These are phyloP conservation scores for Rhizopogon sp. DNA, from an alignment of 768 basidiomycete species.

Conservation along the genomic window DNA sequence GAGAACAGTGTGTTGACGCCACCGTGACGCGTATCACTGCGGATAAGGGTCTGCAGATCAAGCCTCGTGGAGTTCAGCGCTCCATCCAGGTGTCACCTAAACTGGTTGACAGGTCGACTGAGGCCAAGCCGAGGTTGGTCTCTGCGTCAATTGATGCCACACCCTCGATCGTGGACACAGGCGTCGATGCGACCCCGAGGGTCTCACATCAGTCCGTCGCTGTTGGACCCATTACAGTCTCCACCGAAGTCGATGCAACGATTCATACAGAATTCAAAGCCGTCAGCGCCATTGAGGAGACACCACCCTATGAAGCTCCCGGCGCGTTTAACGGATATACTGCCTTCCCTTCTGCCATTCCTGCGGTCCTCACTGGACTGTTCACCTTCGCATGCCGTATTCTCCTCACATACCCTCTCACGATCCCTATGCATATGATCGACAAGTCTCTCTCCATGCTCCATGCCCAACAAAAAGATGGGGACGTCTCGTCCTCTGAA, in stretches of 20 bases:
- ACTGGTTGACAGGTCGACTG: constrained; percentile 32
- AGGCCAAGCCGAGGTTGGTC: constrained; percentile 32
- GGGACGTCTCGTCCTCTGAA: constrained; percentile 21
- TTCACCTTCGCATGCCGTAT: constrained; percentile 44
- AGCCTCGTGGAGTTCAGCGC: constrained; percentile 30
- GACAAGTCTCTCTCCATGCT: constrained; percentile 31
- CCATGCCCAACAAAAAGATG: constrained; percentile 24
- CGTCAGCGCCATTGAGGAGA: constrained; percentile 6
- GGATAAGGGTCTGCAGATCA: constrained; percentile 37
- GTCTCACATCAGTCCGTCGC: constrained; percentile 28
- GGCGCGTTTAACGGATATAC: constrained; percentile 14
- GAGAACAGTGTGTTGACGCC: constrained; percentile 49
- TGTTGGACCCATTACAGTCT: constrained; percentile 20
- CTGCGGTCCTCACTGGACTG: constrained; percentile 28
- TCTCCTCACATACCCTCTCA: constrained; percentile 45
- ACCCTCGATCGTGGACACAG: constrained; percentile 39
- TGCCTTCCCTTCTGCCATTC: constrained; percentile 25
- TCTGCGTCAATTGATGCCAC: constrained; percentile 50
- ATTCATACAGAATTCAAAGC: constrained; percentile 13
- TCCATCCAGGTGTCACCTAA: constrained; percentile 34
- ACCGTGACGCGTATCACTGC: constrained; percentile 35
- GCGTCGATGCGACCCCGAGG: constrained; percentile 40
- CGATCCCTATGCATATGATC: constrained; percentile 39
- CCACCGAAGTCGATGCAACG: constrained; percentile 31
- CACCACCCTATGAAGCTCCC: constrained; percentile 19